Conservation (phyloP, 2,329 filamentous ascomycete species). For the Akanthomyces dipterigenus region DNA sequence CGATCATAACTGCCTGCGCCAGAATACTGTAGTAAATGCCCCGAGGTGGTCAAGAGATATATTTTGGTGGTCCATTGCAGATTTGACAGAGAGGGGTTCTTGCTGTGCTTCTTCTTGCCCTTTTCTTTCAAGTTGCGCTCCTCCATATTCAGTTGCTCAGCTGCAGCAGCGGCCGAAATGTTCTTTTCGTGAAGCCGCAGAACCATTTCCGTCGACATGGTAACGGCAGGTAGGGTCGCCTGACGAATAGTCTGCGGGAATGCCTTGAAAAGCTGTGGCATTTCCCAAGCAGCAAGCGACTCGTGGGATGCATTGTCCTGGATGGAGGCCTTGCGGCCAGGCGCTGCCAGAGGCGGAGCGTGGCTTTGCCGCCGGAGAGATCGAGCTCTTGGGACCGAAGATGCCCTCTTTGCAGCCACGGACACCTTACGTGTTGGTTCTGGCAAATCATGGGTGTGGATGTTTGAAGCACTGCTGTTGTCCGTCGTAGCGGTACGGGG, state of each 20-base stretch:
- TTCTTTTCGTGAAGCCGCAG: conserved; percentile 53
- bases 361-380: conserved; percentile 5
- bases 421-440: background rate
- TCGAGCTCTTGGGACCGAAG: background rate
- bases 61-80: conserved; percentile 66
- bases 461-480: background rate
- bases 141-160: conserved; percentile 14
- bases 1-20: conserved; percentile 64
- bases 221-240: conserved; percentile 60
- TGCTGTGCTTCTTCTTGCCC: conserved; percentile 16
- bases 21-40: conserved; percentile 68
- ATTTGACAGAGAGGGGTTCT: conserved; percentile 29
- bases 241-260: conserved; percentile 79
- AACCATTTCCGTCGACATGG: conserved; percentile 61
- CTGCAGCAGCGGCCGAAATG: conserved; percentile 15
- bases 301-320: conserved; percentile 20
- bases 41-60: conserved; percentile 63
- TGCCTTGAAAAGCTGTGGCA: conserved; percentile 77
- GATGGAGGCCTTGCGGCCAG: background rate
- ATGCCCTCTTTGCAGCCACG: background rate
- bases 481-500: background rate
- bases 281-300: conserved; percentile 47
- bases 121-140: conserved; percentile 13
- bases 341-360: background rate
- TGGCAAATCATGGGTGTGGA: background rate